Evolutionary conservation across 805 yeast genomes (phyloP).

Genomic region (Kregervanrija pseudodelftensis): DNA sequence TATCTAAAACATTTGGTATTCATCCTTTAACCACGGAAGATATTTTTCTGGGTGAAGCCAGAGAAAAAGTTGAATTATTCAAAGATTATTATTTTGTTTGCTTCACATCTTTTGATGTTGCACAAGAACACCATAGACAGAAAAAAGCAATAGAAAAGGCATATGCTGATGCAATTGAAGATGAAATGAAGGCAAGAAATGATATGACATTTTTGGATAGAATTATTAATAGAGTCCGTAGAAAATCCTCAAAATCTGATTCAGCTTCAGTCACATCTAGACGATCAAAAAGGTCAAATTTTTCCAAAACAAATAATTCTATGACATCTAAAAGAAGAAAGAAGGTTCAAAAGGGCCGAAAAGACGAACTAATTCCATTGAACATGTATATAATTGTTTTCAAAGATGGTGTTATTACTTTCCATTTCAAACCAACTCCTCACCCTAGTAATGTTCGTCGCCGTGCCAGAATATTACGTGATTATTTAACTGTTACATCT

Average conservation of each 20-base stretch:
- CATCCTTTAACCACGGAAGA: slow-evolving; percentile 97
- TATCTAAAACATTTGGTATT: slow-evolving; percentile 85
- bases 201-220: slow-evolving; percentile 9
- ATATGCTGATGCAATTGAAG: slow-evolving; percentile 11
- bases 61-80: slow-evolving; percentile 92
- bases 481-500: slow-evolving; percentile 81
- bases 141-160: slow-evolving; percentile 22
- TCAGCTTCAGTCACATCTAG: too few species aligned
- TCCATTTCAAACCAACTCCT: slow-evolving; percentile 91
- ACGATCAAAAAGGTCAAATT: slow-evolving; percentile 3
- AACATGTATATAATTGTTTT: slow-evolving; percentile 92
- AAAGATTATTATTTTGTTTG: slow-evolving; percentile 88
- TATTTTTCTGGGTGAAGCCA: slow-evolving; percentile 83
- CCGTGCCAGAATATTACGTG: slow-evolving; percentile 80
- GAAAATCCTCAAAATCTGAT: slow-evolving; percentile 2
- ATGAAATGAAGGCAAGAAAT: slow-evolving; percentile 12
- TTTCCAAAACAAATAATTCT: slow-evolving; percentile 9
- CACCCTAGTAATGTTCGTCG: slow-evolving; percentile 95
- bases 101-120: slow-evolving; percentile 77
- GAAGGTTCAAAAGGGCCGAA: slow-evolving; percentile 11
- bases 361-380: slow-evolving; percentile 72
- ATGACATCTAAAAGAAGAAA: slow-evolving; percentile 14
- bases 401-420: slow-evolving; percentile 82
- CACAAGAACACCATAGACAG: slow-evolving; percentile 53
- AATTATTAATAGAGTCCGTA: slow-evolving; percentile 6